These are phyloP conservation scores for Colletotrichum sansevieriae DNA, from an alignment of 2,329 filamentous ascomycete genomes.

Conservation along the genomic window DNA sequence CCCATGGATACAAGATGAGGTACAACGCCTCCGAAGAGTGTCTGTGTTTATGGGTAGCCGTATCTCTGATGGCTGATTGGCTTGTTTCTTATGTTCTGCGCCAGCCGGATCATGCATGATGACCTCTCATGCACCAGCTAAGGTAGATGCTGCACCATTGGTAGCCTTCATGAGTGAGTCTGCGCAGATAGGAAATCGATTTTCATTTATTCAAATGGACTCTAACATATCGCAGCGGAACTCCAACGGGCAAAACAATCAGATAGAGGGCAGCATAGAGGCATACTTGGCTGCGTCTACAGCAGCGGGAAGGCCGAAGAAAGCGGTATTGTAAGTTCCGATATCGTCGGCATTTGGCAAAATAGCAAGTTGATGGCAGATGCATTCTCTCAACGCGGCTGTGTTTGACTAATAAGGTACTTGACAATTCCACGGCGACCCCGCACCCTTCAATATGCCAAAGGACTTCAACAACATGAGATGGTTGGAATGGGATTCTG, in stretches of 20 bases:
- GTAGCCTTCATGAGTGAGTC: conserved; percentile 1
- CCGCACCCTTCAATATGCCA: neutral
- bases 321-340: neutral
- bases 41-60: neutral
- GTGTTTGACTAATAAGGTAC: neutral
- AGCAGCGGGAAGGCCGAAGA: neutral
- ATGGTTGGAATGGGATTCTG: neutral
- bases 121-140: conserved; percentile 1
- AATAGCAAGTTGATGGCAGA: neutral
- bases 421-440: conserved; percentile 8
- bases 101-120: neutral
- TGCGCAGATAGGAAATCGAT: too few species aligned
- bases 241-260: neutral
- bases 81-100: too few species aligned
- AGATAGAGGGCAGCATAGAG: neutral
- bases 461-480: conserved; percentile 14
- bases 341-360: conserved; percentile 13
- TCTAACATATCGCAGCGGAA: neutral
- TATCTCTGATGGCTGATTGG: too few species aligned
- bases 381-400: too few species aligned
- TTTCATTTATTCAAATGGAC: neutral
- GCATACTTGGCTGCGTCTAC: neutral
- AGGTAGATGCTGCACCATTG: neutral
- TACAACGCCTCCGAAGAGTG: neutral
- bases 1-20: neutral